Percentiles rank a stretch among this genome's conserved stretches.
Evolutionary conservation across 2,329 filamentous ascomycete species (phyloP).

Genomic region (Pseudogymnoascus sp.): DNA sequence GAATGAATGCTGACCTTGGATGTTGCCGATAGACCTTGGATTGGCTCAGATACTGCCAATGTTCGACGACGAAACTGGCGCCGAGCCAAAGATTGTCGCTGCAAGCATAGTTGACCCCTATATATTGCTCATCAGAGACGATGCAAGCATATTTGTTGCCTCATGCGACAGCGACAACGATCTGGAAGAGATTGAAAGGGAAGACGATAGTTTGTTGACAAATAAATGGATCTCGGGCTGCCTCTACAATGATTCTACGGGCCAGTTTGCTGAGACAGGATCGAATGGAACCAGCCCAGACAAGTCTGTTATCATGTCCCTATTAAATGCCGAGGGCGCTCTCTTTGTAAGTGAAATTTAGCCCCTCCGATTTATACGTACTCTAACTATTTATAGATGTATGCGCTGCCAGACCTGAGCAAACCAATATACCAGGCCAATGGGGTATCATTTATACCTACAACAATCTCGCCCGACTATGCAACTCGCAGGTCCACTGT

Average conservation of each 20-base stretch:
- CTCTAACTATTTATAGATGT: conserved; percentile 49
- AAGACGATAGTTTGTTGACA: conserved; percentile 46
- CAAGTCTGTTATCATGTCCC: conserved; percentile 61
- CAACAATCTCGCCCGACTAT: conserved; percentile 65
- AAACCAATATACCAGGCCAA: conserved; percentile 68
- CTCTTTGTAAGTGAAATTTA: conserved; percentile 55
- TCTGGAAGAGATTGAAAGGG: conserved; percentile 69
- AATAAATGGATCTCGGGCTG: conserved; percentile 78
- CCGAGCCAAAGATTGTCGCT: conserved; percentile 68
- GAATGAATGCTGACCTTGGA: conserved; percentile 13
- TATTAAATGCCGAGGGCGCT: conserved; percentile 68
- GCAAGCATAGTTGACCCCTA: conserved; percentile 85
- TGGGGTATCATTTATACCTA: conserved; percentile 69
- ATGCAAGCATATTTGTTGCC: conserved; percentile 71
- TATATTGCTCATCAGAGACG: conserved; percentile 73
- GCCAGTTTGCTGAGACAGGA: conserved; percentile 42
- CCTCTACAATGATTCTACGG: conserved; percentile 63
- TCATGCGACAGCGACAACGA: conserved; percentile 76
- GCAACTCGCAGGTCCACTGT: conserved; percentile 61
- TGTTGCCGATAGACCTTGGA: conserved; percentile 57
- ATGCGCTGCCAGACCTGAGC: conserved; percentile 64
- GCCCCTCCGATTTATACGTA: background rate
- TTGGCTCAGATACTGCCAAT: conserved; percentile 88
- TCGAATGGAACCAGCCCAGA: conserved; percentile 20
- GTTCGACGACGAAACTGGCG: conserved; percentile 81